Base-by-base conservation (phyloP, 371 early-diverging fungal species). In the Rhizopus delemar region DNA sequence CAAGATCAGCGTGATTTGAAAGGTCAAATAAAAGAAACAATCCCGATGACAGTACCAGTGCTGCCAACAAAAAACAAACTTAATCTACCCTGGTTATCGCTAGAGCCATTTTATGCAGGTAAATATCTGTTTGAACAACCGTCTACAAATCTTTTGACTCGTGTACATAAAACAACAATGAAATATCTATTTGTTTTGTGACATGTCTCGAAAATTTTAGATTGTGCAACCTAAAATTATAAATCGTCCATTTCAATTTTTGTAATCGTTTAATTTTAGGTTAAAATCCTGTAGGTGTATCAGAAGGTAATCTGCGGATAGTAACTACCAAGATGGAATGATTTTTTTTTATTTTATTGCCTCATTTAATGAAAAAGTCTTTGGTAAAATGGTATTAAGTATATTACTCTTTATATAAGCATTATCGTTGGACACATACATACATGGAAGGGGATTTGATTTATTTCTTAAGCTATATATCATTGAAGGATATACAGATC, bases 11-110 rank as follows among this genome's bases (percentile, higher is more conserved):
- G 46, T 7, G 15, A 8, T 46, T 46, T 46, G 12, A 46, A 46
- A 46, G 46, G 46, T 46, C 46, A 46, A 46, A 46, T 2, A 46
- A 3, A 46, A 46, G 46, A 50, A 50, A 6, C 28, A 50, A n/a
- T 4, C 32, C 22, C 9, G 50, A 31, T 33, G 50, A 31, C 33
- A 50, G 31, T 29, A 50, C 33, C 3, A 33, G 31, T n/a, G 2
- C 50, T 50, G 22, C 8, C 6, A 50, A 50, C 39, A 22, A 38
- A 38, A 38, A 38, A 38, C 39, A 38, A 38, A 38, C 5, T 38
- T 38, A 38, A 5, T 2, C 39, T 6, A 38, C 5, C 39, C 39
- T 38, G 39, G 5, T 38, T 38, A 38, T 38, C 39, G 6, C 5
- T 13, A 38, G 39, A 13, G 6, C 5, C 13, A 38, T 38, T 38